These are phyloP conservation scores for Penicillium samsonianum DNA, from an alignment of 495 filamentous ascomycete genomes.

Conservation along the genomic window DNA sequence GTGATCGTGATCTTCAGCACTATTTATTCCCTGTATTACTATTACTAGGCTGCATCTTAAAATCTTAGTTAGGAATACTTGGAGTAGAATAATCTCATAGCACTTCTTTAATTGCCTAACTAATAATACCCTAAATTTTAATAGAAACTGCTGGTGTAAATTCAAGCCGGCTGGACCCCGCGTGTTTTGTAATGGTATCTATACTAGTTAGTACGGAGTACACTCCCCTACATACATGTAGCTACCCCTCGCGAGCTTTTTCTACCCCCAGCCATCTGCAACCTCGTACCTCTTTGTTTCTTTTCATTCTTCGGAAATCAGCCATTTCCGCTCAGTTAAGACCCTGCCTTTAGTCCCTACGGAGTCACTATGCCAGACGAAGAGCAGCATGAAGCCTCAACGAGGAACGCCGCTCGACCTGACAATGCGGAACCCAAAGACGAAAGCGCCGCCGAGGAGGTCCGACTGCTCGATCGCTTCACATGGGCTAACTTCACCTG, in stretches of 20 bases:
- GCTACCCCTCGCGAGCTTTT: neutral
- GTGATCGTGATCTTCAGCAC: too few relatives aligned
- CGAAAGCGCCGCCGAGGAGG: neutral
- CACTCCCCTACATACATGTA: too few relatives aligned
- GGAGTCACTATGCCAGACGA: neutral
- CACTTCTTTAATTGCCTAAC: too few relatives aligned
- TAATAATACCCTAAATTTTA: too few relatives aligned
- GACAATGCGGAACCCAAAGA: constrained; percentile 4
- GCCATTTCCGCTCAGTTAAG: neutral
- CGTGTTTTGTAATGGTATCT: too few relatives aligned
- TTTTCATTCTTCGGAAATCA: neutral
- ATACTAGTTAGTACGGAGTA: too few relatives aligned
- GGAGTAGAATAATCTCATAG: too few relatives aligned
- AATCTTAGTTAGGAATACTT: too few relatives aligned
- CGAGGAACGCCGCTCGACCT: constrained; percentile 1
- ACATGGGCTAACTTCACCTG: neutral
- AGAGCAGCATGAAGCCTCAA: constrained; percentile 2
- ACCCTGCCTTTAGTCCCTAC: neutral
- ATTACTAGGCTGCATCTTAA: too few relatives aligned
- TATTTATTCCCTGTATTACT: too few relatives aligned
- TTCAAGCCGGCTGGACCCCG: too few relatives aligned
- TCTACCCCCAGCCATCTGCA: neutral
- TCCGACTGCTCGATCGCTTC: constrained; percentile 2
- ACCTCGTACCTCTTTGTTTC: neutral
- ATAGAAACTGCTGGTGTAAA: too few relatives aligned